phyloP scores from a whole-genome alignment of 1,284 basidiomycete species.

The Peniophora sp. region DNA sequence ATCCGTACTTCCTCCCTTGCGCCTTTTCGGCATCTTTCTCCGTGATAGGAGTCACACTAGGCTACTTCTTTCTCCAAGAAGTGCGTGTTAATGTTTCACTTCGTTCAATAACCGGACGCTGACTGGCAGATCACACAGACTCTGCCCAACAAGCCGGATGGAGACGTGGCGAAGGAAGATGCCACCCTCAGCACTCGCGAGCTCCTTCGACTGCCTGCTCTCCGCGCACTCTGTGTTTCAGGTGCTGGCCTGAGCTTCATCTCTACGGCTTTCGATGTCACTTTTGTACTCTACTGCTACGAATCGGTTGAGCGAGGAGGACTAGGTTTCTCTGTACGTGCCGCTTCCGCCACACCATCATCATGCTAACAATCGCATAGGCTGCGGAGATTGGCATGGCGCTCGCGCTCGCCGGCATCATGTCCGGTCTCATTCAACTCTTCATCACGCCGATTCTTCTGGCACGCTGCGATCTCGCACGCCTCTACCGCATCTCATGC shows the following conservation, averaged over 20 bases:
- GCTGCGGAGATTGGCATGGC: slow-evolving; percentile 55
- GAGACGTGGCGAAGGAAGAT: no score
- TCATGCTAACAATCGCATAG: slow-evolving; percentile 21
- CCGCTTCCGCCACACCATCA: background rate
- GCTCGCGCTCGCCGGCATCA: slow-evolving; percentile 32
- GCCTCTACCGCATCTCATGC: slow-evolving; percentile 29
- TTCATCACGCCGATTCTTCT: slow-evolving; percentile 32
- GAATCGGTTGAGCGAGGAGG: slow-evolving; percentile 49
- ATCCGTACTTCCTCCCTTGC: slow-evolving; percentile 58
- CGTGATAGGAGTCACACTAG: slow-evolving; percentile 33
- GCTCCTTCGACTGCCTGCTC: slow-evolving; percentile 41
- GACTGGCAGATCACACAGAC: slow-evolving; percentile 23
- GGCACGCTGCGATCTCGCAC: slow-evolving; percentile 26
- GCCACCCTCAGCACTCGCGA: slow-evolving; percentile 23
- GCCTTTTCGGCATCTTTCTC: slow-evolving; percentile 35
- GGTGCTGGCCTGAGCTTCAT: slow-evolving; percentile 50
- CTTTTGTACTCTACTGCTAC: slow-evolving; percentile 64
- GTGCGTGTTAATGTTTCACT: slow-evolving; percentile 21
- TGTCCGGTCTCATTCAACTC: slow-evolving; percentile 27
- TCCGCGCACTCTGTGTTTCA: slow-evolving; percentile 45
- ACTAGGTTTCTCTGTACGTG: slow-evolving; percentile 42
- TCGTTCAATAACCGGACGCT: background rate
- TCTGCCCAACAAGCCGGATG: slow-evolving; percentile 30
- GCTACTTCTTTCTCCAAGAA: slow-evolving; percentile 47
- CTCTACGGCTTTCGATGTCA: slow-evolving; percentile 53